Percentiles rank a stretch among this genome's conserved stretches.
Evolutionary conservation across 139 green algal genomes (phyloP).

Genomic region (Chlamydomonas sp.): DNA sequence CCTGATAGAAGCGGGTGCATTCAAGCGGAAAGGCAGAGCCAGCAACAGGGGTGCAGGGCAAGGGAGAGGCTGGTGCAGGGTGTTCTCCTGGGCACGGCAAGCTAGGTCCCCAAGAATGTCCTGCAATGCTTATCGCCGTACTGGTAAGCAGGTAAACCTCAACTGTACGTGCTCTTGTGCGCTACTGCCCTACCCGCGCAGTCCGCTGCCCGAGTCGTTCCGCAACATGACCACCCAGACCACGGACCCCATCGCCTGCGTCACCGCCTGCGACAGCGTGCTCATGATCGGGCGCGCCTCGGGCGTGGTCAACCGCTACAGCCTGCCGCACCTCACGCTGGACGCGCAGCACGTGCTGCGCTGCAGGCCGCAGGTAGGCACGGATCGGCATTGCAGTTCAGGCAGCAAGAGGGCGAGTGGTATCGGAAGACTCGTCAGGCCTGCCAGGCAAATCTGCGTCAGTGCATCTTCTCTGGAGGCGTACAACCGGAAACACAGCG

Average conservation of each 20-base stretch:
- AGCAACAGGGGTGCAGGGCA: too few relatives aligned
- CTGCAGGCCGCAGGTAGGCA: slow-evolving; percentile 54
- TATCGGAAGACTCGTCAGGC: too few relatives aligned
- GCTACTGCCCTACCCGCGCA: not conserved
- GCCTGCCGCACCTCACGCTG: slow-evolving; percentile 59
- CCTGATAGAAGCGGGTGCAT: not conserved
- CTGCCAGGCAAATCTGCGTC: too few relatives aligned
- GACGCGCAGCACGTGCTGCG: slow-evolving; percentile 67
- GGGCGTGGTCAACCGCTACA: slow-evolving; percentile 72
- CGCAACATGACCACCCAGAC: slow-evolving; percentile 40
- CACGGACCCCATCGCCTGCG: slow-evolving; percentile 67
- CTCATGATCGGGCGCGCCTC: slow-evolving; percentile 73
- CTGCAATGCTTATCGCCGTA: too few relatives aligned
- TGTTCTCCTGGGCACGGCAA: too few relatives aligned
- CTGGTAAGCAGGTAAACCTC: too few relatives aligned
- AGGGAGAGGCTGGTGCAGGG: not conserved
- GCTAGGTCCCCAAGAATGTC: too few relatives aligned
- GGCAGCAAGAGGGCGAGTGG: not conserved
- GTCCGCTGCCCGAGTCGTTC: slow-evolving; percentile 21
- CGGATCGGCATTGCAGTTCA: not conserved
- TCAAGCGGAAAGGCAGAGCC: too few relatives aligned
- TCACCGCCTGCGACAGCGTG: slow-evolving; percentile 61
- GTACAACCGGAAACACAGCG: not conserved
- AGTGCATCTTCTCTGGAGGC: not conserved
- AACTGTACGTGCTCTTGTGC: not conserved